Evolutionary conservation across 1,139 yeast species (phyloP), one percentile per base, ranked within the genome.

Genomic region (Kluyveromyces marxianus): DNA sequence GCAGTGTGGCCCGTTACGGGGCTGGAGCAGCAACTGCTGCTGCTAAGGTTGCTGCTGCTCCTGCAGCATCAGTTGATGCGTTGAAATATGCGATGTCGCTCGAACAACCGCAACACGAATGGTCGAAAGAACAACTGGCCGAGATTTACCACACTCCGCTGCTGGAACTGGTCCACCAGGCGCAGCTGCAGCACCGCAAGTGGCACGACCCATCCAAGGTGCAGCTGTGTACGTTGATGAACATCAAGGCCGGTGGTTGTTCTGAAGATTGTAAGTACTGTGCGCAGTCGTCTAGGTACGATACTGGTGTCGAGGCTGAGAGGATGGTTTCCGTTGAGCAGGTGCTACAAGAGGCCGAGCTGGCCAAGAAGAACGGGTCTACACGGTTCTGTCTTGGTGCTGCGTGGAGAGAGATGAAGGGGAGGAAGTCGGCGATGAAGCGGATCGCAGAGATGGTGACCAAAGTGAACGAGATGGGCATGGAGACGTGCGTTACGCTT

Each of bases 351-450:
- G 82, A 79, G 39, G 94, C 94, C 0, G 67, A 66, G 41, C 73
- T 72, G 44, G 92, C 94, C 4, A 81, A 82, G 56, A 68, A 59
- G 4, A 83, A 83, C 52, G 92, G 92, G 0, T 76, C 84, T 0
- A 84, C 94, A 0, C 70, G 95, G 50, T 84, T 84, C 58, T 84
- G 95, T 60, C 79, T 84, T 82, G 95, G 94, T 39, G 88, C 92
- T 8, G 95, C 94, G 1, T 85, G 92, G 92, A 73, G 95, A 60
- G 92, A 83, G 51, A 84, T 85, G 94, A 69, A 71, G 41, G 94
- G 94, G 7, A 70, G 94, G 43, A 84, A 83, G 60, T 75, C 80
- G 26, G 88, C 84, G 0, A 62, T 84, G 51, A 76, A 73, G 51
- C 76, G 71, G 54, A 81, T 84, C 48, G 69, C 79, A 24, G 75